phyloP scores from a whole-genome alignment of 495 filamentous ascomycete genomes.

The Cercophora newfieldiana region DNA sequence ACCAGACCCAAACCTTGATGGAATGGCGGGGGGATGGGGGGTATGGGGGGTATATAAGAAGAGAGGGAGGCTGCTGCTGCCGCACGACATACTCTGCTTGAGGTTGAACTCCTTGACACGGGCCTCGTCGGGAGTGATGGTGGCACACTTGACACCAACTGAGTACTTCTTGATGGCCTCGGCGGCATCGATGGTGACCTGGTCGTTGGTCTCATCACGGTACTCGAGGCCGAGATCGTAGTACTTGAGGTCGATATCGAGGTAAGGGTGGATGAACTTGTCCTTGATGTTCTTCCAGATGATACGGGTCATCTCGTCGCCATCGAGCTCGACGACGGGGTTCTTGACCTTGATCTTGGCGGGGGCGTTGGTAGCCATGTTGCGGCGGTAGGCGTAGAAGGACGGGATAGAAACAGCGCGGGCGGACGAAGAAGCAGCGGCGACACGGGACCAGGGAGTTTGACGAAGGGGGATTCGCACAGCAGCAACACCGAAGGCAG shows the following conservation, averaged over 20 bases:
- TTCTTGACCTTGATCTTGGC: constrained; percentile 96
- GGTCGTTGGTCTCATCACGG: constrained; percentile 92
- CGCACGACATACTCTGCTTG: constrained; percentile 75
- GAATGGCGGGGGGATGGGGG: neutral
- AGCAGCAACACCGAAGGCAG: constrained; percentile 29
- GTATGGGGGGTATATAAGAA: neutral
- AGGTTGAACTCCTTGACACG: constrained; percentile 96
- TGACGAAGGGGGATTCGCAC: constrained; percentile 33
- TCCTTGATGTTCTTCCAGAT: constrained; percentile 99
- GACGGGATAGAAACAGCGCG: constrained; percentile 26
- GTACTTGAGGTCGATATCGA: constrained; percentile 98
- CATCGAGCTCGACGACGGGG: constrained; percentile 94
- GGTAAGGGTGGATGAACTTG: constrained; percentile 93
- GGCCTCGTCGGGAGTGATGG: constrained; percentile 96
- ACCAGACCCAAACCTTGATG: neutral
- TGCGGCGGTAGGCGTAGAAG: constrained; percentile 37
- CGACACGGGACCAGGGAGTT: constrained; percentile 25
- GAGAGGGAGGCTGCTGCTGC: neutral
- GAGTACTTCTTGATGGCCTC: constrained; percentile 98
- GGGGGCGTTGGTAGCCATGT: constrained; percentile 38
- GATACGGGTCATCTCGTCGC: constrained; percentile 99
- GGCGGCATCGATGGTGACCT: constrained; percentile 91
- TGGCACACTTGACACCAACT: constrained; percentile 98
- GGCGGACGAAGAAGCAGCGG: constrained; percentile 20
- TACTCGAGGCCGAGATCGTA: constrained; percentile 95